These are phyloP conservation scores for Glutinoglossum americanum DNA, from an alignment of 495 filamentous ascomycete species.

Conservation along the genomic window DNA sequence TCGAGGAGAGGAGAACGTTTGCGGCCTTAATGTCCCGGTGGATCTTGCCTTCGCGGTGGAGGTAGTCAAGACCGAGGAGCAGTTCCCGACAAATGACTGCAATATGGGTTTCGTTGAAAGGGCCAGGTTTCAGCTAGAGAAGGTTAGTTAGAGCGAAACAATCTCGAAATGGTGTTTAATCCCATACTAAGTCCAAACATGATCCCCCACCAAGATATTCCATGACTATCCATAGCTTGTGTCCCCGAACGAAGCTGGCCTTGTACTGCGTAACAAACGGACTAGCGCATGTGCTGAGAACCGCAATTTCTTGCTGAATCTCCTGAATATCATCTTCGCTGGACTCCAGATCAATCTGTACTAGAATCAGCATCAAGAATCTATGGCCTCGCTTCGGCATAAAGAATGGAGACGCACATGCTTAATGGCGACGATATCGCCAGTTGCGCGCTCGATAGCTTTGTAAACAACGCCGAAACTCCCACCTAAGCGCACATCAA, in stretches of 20 bases:
- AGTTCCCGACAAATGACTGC: slow-evolving; percentile 88
- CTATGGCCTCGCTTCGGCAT: slow-evolving; percentile 8
- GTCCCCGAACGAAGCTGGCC: slow-evolving; percentile 78
- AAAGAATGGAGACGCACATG: slow-evolving; percentile 29
- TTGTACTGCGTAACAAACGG: slow-evolving; percentile 91
- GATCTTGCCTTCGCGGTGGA: slow-evolving; percentile 88
- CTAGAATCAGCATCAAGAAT: slow-evolving; percentile 8
- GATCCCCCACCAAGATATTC: slow-evolving; percentile 33
- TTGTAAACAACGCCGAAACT: slow-evolving; percentile 97
- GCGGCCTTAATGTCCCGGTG: slow-evolving; percentile 96
- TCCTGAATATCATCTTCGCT: slow-evolving; percentile 96
- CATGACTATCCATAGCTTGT: slow-evolving; percentile 99
- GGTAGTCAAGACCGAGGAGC: slow-evolving; percentile 74
- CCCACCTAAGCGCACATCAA: slow-evolving; percentile 29
- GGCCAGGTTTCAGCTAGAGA: slow-evolving; percentile 54
- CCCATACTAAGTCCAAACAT: slow-evolving; percentile 6
- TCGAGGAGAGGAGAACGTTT: slow-evolving; percentile 67
- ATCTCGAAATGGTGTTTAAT: not conserved
- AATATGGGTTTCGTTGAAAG: slow-evolving; percentile 75
- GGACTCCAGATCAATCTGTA: slow-evolving; percentile 88
- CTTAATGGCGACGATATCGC: slow-evolving; percentile 81
- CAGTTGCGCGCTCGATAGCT: slow-evolving; percentile 64
- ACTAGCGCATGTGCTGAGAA: slow-evolving; percentile 83
- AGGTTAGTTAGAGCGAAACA: not conserved
- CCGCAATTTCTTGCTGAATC: slow-evolving; percentile 92